phyloP scores from a whole-genome alignment of 495 filamentous ascomycete species.

The Penicillium riverlandense region DNA sequence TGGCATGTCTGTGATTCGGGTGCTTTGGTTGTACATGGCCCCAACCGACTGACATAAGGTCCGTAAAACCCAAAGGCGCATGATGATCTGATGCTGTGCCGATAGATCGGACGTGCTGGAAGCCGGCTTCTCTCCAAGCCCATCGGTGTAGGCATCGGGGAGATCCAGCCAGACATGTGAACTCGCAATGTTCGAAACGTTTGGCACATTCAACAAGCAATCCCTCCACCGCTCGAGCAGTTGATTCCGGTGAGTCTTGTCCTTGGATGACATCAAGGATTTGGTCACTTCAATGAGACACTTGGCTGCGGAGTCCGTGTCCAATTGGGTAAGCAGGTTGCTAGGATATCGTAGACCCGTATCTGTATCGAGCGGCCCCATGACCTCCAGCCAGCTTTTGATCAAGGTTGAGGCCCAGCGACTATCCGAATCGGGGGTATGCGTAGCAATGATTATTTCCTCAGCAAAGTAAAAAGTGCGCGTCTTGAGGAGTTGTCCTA shows the following conservation, averaged over 20 bases:
- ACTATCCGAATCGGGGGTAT: conserved; percentile 4
- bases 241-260: conserved; percentile 4
- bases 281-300: conserved; percentile 31
- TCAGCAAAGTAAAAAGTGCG: conserved; percentile 20
- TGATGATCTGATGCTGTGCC: conserved; percentile 19
- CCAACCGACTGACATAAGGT: conserved; percentile 18
- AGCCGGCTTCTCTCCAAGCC: background rate
- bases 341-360: conserved; percentile 3
- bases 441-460: conserved; percentile 25
- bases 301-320: conserved; percentile 16
- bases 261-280: conserved; percentile 12
- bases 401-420: conserved; percentile 25
- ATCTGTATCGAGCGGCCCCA: conserved; percentile 1
- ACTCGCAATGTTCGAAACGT: conserved; percentile 13
- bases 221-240: conserved; percentile 26
- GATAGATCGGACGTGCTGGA: conserved; percentile 1
- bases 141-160: conserved; percentile 2
- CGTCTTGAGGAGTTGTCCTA: conserved; percentile 15
- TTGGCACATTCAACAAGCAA: conserved; percentile 17
- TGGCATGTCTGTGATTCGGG: conserved; percentile 15
- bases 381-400: conserved; percentile 16
- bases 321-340: conserved; percentile 14
- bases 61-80: conserved; percentile 33
- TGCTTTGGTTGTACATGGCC: conserved; percentile 13
- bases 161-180: conserved; percentile 24